Conservation (phyloP, 805 yeast genomes). For the Candida stauntonica region DNA sequence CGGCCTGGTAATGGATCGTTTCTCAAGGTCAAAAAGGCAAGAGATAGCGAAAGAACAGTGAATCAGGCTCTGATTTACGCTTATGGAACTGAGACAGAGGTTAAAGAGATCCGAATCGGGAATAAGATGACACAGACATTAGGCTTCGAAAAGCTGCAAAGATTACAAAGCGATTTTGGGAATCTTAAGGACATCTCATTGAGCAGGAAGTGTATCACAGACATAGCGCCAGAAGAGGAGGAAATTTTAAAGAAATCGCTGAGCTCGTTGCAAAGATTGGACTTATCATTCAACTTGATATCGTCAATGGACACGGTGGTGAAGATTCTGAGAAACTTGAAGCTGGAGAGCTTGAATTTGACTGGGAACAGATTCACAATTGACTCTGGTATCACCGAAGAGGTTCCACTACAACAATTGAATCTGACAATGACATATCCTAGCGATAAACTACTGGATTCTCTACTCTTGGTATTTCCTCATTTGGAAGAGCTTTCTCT, state of each 20-base stretch:
- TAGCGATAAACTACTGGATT: conserved; percentile 4
- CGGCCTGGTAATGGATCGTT: conserved; percentile 54
- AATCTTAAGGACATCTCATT: conserved; percentile 47
- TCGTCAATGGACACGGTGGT: conserved; percentile 36
- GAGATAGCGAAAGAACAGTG: conserved; percentile 33
- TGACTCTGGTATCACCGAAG: neutral
- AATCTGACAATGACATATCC: conserved; percentile 24
- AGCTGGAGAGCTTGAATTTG: conserved; percentile 40
- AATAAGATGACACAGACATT: conserved; percentile 52
- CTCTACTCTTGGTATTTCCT: conserved; percentile 32
- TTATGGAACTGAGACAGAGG: conserved; percentile 39
- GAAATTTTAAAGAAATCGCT: conserved; percentile 13
- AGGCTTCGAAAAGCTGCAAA: conserved; percentile 59
- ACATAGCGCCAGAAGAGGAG: conserved; percentile 11
- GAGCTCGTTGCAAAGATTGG: conserved; percentile 41
- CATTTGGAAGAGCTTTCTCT: conserved; percentile 28
- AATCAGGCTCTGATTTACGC: conserved; percentile 45
- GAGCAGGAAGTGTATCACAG: conserved; percentile 31
- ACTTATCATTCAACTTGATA: conserved; percentile 58
- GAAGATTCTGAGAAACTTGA: conserved; percentile 32
- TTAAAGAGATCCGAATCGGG: conserved; percentile 43
- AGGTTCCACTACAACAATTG: conserved; percentile 13
- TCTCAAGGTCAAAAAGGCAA: conserved; percentile 40
- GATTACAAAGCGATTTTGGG: conserved; percentile 42
- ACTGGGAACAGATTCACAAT: conserved; percentile 47